phyloP scores from a whole-genome alignment of 805 yeast species.

The Yamadazyma ubonensis region DNA sequence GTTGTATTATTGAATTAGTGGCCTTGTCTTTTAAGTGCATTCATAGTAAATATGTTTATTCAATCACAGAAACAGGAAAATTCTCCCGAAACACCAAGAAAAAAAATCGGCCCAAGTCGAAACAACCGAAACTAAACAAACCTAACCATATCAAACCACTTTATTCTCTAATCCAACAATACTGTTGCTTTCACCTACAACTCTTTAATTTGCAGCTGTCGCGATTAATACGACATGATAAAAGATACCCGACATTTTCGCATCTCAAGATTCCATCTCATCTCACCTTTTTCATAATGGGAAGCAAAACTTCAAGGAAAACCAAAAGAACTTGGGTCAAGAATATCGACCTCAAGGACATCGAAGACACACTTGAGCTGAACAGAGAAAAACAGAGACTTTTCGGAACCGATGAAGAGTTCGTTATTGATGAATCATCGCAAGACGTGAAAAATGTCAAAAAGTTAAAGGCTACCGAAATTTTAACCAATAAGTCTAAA shows the following conservation, averaged over 20 bases:
- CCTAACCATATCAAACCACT: no score
- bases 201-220: no score
- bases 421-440: slow-evolving; percentile 43
- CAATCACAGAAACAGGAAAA: no score
- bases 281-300: slow-evolving; percentile 14
- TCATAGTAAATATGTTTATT: no score
- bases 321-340: slow-evolving; percentile 93
- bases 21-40: no score
- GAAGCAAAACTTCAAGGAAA: slow-evolving; percentile 63
- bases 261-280: slow-evolving; percentile 8
- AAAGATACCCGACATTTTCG: background rate
- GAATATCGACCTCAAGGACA: slow-evolving; percentile 81
- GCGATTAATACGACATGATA: background rate
- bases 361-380: slow-evolving; percentile 68
- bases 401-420: slow-evolving; percentile 66
- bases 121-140: no score
- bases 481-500: slow-evolving; percentile 70
- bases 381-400: slow-evolving; percentile 60
- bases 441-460: slow-evolving; percentile 44
- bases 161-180: no score
- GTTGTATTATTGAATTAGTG: no score
- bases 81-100: no score
- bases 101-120: no score
- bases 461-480: slow-evolving; percentile 61
- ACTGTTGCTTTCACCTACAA: no score